Conservation (phyloP, 2,329 filamentous ascomycete species). For the Neoarthrinium moseri region DNA sequence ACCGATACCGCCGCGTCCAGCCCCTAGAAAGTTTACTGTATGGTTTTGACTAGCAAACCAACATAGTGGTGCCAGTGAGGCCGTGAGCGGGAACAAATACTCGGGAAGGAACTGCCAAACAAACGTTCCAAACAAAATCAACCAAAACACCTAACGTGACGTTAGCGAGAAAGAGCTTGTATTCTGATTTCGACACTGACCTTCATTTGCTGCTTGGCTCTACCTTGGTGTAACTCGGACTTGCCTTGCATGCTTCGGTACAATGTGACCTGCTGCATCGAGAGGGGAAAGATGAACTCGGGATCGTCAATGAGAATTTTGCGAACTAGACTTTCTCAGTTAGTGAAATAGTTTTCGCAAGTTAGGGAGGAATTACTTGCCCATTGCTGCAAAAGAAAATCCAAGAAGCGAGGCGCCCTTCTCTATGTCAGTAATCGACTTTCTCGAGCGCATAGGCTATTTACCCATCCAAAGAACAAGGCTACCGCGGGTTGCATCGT, state of each 20-base stretch:
- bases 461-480: constrained; percentile 56
- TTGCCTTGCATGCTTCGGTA: constrained; percentile 6
- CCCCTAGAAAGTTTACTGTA: constrained; percentile 59
- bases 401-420: constrained; percentile 5
- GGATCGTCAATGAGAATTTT: constrained; percentile 4
- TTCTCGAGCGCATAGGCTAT: neutral
- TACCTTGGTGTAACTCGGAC: neutral
- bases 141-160: constrained; percentile 47
- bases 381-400: constrained; percentile 7
- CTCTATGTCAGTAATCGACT: neutral
- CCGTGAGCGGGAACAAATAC: constrained; percentile 58
- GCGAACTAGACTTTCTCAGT: neutral
- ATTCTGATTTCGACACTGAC: neutral
- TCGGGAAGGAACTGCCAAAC: constrained; percentile 64
- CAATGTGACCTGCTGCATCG: constrained; percentile 2
- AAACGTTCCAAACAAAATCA: constrained; percentile 48
- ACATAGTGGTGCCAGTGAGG: constrained; percentile 60
- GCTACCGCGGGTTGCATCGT: constrained; percentile 51
- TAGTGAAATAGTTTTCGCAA: neutral
- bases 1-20: constrained; percentile 61
- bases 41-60: constrained; percentile 60
- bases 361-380: too few relatives aligned
- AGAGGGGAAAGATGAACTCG: constrained; percentile 9
- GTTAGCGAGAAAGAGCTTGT: neutral
- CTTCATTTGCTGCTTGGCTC: constrained; percentile 2